A percentile compares a stretch with the other conserved stretches of the same genome.
Conservation (phyloP, 257 asterid species). For the Penstemon davidsonii region DNA sequence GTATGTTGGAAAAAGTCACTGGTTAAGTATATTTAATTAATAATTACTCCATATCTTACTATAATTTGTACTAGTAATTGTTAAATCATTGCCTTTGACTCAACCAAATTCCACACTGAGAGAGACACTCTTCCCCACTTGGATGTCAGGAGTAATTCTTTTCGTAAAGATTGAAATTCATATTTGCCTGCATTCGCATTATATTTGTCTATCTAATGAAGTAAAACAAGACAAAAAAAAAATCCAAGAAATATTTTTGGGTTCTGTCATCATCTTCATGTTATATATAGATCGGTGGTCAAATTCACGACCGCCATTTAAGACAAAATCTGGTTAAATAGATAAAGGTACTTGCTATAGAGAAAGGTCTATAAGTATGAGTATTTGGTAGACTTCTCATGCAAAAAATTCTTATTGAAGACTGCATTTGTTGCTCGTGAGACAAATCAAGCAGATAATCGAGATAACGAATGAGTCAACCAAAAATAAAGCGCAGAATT, state of each 20-base stretch:
- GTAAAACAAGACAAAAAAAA: not conserved
- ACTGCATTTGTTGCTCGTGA: slow-evolving; percentile 6
- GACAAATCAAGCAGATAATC: slow-evolving; percentile 3
- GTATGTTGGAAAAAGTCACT: slow-evolving; percentile 15
- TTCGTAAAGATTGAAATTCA: not conserved
- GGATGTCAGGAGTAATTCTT: not conserved
- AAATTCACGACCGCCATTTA: slow-evolving; percentile 10
- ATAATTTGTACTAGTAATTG: slow-evolving; percentile 18
- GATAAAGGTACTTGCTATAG: too few species aligned
- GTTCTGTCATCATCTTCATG: slow-evolving; percentile 4
- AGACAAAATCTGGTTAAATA: not conserved
- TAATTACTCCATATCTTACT: slow-evolving; percentile 1
- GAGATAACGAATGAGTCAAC: slow-evolving; percentile 54
- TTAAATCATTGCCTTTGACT: slow-evolving; percentile 5
- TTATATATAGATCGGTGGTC: not conserved
- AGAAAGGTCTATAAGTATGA: not conserved
- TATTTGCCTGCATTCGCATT: not conserved
- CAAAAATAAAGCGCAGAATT: slow-evolving; percentile 68
- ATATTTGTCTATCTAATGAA: slow-evolving; percentile 9
- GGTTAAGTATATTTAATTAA: not conserved
- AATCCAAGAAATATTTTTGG: slow-evolving; percentile 9
- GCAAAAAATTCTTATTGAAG: slow-evolving; percentile 37
- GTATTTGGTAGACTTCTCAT: slow-evolving; percentile 23
- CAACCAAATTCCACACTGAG: not conserved
- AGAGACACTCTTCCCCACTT: slow-evolving; percentile 4